phyloP scores from a whole-genome alignment of 2,329 filamentous ascomycete genomes.

The Cercospora sojina region DNA sequence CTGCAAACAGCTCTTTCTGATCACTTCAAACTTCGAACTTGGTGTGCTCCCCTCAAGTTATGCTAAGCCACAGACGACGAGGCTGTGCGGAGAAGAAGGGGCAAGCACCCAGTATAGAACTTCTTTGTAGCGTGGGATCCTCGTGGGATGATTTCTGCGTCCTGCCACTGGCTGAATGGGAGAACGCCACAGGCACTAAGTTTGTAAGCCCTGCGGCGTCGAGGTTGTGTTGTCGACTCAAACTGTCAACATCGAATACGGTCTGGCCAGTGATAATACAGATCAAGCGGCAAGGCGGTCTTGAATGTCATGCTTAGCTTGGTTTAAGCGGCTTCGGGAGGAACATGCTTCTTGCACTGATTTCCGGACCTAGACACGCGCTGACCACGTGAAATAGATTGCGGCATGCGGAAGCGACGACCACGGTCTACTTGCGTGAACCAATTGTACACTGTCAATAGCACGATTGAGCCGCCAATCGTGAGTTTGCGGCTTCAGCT shows the following conservation, averaged over 20 bases:
- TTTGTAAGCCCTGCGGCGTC: background rate
- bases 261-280: conserved; percentile 3
- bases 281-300: background rate
- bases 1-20: background rate
- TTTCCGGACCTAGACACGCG: background rate
- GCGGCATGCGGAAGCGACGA: background rate
- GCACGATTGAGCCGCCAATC: background rate
- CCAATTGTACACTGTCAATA: background rate
- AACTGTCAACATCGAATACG: background rate
- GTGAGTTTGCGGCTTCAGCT: background rate
- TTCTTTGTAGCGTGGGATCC: background rate
- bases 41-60: background rate
- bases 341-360: background rate
- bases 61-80: conserved; percentile 8
- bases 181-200: background rate
- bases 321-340: conserved; percentile 1
- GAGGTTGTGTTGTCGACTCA: background rate
- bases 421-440: background rate
- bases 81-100: conserved; percentile 5
- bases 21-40: background rate
- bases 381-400: background rate
- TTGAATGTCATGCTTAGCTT: conserved; percentile 3
- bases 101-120: background rate
- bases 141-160: background rate
- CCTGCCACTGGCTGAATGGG: background rate